These are phyloP conservation scores for Zymoseptoria crescenta DNA, from an alignment of 2,329 filamentous ascomycete species.

Conservation along the genomic window DNA sequence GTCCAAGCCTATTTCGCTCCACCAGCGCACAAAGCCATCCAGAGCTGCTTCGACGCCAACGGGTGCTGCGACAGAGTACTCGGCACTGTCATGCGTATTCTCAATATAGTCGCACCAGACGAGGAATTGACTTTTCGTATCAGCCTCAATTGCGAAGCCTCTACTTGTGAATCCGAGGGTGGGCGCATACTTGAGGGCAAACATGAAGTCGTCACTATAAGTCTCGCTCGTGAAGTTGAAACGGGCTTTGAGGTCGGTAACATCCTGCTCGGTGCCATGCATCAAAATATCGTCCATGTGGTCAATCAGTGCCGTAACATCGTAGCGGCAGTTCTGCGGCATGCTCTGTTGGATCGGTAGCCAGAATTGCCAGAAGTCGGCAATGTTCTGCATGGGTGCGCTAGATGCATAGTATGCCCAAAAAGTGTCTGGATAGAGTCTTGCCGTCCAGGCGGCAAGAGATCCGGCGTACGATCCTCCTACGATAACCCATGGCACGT, in stretches of 20 bases:
- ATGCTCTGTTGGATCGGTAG: conserved; percentile 49
- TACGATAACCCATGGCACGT: conserved; percentile 48
- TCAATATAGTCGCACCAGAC: conserved; percentile 37
- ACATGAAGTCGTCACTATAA: conserved; percentile 48
- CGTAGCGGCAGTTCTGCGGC: conserved; percentile 50
- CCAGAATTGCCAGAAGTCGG: conserved; percentile 54
- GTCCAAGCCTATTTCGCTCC: conserved; percentile 38
- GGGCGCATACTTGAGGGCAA: conserved; percentile 47
- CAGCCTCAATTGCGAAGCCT: conserved; percentile 43
- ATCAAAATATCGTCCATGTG: conserved; percentile 36
- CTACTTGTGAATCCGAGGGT: conserved; percentile 54
- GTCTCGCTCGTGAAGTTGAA: conserved; percentile 46
- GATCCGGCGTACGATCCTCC: conserved; percentile 53
- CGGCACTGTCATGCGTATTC: conserved; percentile 17
- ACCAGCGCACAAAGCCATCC: conserved; percentile 49
- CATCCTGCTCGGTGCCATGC: conserved; percentile 24
- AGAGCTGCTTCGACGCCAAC: conserved; percentile 48
- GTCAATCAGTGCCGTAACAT: conserved; percentile 46
- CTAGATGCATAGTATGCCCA: conserved; percentile 54
- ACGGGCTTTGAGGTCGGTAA: conserved; percentile 40
- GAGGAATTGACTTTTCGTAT: conserved; percentile 38
- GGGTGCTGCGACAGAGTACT: conserved; percentile 18
- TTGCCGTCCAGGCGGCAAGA: conserved; percentile 49
- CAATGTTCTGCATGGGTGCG: conserved; percentile 48
- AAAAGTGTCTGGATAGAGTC: conserved; percentile 47